Evolutionary conservation across 345 rosid species (phyloP).

Genomic region (Tarenaya hassleriana): DNA sequence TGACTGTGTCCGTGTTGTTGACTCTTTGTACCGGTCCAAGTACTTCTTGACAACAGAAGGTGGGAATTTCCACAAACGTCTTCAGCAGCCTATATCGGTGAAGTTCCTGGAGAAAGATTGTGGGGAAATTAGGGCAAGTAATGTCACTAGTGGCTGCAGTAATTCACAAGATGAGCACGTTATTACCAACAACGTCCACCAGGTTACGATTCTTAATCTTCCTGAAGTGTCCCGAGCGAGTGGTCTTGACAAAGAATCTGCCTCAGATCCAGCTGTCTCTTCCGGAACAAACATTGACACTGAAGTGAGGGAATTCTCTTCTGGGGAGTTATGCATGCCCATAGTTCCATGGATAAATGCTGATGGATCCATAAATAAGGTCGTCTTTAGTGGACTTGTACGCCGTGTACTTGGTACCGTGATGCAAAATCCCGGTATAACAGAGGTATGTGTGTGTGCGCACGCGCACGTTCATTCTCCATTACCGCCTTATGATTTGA

Average conservation of each 20-base stretch:
- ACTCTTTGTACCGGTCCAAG: conserved; percentile 74
- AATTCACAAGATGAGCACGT: conserved; percentile 21
- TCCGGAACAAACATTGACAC: conserved; percentile 9
- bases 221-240: conserved; percentile 53
- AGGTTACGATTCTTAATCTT: conserved; percentile 81
- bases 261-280: conserved; percentile 20
- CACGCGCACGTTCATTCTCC: conserved; percentile 17
- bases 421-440: conserved; percentile 84
- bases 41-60: conserved; percentile 50
- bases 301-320: conserved; percentile 21
- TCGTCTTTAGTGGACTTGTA: conserved; percentile 62
- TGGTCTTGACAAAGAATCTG: conserved; percentile 28
- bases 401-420: conserved; percentile 80
- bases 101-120: conserved; percentile 32
- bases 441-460: conserved; percentile 87
- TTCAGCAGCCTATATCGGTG: conserved; percentile 25
- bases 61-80: conserved; percentile 28
- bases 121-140: conserved; percentile 32
- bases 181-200: conserved; percentile 43
- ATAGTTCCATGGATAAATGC: conserved; percentile 92
- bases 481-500: neutral
- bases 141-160: conserved; percentile 24
- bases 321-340: conserved; percentile 40
- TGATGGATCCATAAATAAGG: conserved; percentile 66
- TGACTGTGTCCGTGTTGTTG: conserved; percentile 60